Evolutionary conservation across 164 flowering plant species (phyloP), one percentile per base, ranked within the genome.

Genomic region (Nymphaea thermarum): DNA sequence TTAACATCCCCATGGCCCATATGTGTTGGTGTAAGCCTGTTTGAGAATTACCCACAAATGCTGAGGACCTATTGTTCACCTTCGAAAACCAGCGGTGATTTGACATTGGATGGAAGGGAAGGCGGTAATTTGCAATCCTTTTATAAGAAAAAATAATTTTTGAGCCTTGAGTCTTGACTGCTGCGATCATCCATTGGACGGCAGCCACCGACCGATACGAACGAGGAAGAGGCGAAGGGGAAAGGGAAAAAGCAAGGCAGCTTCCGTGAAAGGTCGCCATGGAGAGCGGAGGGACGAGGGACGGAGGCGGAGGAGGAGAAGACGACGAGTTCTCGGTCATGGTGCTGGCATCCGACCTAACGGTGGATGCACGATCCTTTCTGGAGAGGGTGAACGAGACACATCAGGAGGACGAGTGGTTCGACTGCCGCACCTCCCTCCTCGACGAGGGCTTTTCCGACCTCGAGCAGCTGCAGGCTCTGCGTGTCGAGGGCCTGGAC

Each of bases 281-380:
- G 62, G 68, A 65, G 53, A 43, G 55, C 61, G 67, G 63, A 45
- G 62, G 60, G 66, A 80, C 77, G 79, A 25, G 78, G 66, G 36
- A 25, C 36, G 36, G 36, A 25, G 36, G 36, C 36, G 36, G 36
- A 25, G 36, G 36, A 3, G 74, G 76, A 43, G 74, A 87, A 17
- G 72, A 77, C 25, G 88, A 85, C 0, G 91, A 92, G 60, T 86
- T 84, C 83, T 87, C 95, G 0, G 95, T 92, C 64, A 3, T 90
- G 41, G 93, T 92, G 1, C 61, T 92, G 66, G 94, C 96, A 0
- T 92, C 98, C 0, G 98, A 92, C 78, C 81, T 87, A 15, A 94
- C 91, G 16, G 65, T 92, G 1, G 96, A 90, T 60, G 85, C 85
- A n/a, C 87, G 89, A 3, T 85, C 96, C 16, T 84, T 92, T 68